Evolutionary conservation across 805 yeast species (phyloP).

Genomic region (Kodamaea kaohsiungensis): DNA sequence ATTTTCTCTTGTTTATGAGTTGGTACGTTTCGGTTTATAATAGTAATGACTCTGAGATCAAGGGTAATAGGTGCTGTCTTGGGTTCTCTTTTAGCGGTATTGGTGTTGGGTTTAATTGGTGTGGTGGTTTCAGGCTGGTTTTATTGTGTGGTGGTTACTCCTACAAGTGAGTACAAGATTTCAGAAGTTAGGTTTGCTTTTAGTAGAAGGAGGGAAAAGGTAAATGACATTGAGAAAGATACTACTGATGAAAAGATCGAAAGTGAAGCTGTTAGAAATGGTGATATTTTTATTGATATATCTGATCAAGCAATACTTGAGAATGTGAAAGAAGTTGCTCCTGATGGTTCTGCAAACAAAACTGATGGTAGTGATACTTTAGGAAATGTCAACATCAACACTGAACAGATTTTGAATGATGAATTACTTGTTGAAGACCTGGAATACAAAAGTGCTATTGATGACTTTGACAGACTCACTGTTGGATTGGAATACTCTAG

Average conservation of each 20-base stretch:
- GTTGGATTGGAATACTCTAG: slow-evolving; percentile 10
- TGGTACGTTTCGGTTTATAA: background rate
- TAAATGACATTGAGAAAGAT: background rate
- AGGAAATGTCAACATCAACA: background rate
- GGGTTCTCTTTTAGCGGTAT: slow-evolving; percentile 2
- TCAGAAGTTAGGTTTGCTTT: background rate
- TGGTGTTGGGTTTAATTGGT: background rate
- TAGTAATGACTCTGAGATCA: background rate
- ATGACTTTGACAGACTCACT: slow-evolving; percentile 16
- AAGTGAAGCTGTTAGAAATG: background rate
- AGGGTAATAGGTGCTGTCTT: background rate
- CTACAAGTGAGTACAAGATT: background rate
- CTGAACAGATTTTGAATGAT: background rate
- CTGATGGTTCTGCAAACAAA: background rate
- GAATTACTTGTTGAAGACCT: background rate
- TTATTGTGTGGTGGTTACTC: background rate
- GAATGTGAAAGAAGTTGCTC: background rate
- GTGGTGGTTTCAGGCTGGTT: background rate
- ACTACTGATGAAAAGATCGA: background rate
- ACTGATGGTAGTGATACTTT: background rate
- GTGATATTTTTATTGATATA: background rate
- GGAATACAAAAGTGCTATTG: slow-evolving; percentile 14
- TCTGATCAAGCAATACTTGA: background rate
- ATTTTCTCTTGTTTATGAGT: background rate
- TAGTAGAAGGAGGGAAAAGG: background rate